A percentile compares a stretch with the other conserved stretches of the same genome.
Evolutionary conservation across 495 filamentous ascomycete species (phyloP).

Genomic region (Saxophila tyrrhenica): DNA sequence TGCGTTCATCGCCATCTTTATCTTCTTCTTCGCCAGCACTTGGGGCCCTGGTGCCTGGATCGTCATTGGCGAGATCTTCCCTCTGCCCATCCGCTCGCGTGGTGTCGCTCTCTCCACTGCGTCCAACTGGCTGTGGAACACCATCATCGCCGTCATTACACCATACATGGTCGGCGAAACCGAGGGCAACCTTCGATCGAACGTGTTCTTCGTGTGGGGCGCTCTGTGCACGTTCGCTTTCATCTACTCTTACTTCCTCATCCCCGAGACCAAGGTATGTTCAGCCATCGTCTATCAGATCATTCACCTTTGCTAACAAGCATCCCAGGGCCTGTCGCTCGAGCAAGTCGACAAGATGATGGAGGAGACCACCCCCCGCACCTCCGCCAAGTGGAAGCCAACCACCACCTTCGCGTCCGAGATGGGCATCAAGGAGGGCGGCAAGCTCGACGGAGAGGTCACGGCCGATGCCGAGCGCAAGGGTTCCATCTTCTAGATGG

Average conservation of each 20-base stretch:
- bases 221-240: conserved; percentile 35
- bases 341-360: conserved; percentile 89
- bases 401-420: conserved; percentile 56
- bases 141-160: conserved; percentile 58
- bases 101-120: conserved; percentile 64
- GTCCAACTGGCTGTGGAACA: conserved; percentile 83
- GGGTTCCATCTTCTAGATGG: conserved; percentile 18
- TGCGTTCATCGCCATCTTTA: conserved; percentile 41
- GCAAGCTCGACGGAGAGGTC: conserved; percentile 22
- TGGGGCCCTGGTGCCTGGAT: conserved; percentile 56
- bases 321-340: conserved; percentile 57
- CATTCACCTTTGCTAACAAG: conserved; percentile 6
- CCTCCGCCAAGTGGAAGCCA: conserved; percentile 61
- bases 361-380: conserved; percentile 65
- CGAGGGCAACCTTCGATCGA: conserved; percentile 55
- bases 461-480: conserved; percentile 21
- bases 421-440: conserved; percentile 39
- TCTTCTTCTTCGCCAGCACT: conserved; percentile 38
- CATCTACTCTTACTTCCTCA: conserved; percentile 64
- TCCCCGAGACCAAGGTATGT: conserved; percentile 63
- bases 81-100: conserved; percentile 69
- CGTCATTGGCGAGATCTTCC: conserved; percentile 80
- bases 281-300: background rate
- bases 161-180: conserved; percentile 61
- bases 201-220: conserved; percentile 50